phyloP scores from a whole-genome alignment of 2,329 filamentous ascomycete genomes.

The Trichoderma harzianum region DNA sequence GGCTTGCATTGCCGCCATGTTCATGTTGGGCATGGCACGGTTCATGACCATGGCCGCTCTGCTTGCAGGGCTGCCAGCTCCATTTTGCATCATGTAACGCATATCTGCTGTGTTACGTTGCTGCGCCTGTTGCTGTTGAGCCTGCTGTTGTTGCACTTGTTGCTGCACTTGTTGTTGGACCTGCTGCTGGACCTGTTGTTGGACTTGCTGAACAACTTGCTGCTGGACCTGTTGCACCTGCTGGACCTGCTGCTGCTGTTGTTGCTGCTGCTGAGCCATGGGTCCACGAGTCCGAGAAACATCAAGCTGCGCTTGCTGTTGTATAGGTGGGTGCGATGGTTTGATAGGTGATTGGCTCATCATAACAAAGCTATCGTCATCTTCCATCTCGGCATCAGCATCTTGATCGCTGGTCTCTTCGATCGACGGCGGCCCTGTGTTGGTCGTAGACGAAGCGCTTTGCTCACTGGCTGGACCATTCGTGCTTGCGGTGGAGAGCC shows the following conservation, averaged over 20 bases:
- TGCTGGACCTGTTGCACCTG: slow-evolving; percentile 25
- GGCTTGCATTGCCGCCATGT: slow-evolving; percentile 39
- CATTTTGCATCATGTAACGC: slow-evolving; percentile 44
- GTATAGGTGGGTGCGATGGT: slow-evolving; percentile 35
- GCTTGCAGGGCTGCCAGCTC: slow-evolving; percentile 34
- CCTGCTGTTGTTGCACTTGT: slow-evolving; percentile 26
- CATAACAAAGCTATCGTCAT: slow-evolving; percentile 53
- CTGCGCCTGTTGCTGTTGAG: slow-evolving; percentile 22
- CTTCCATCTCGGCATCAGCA: slow-evolving; percentile 53
- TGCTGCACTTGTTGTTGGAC: slow-evolving; percentile 22
- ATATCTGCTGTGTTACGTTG: slow-evolving; percentile 30
- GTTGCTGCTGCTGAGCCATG: slow-evolving; percentile 31
- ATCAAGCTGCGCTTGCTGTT: slow-evolving; percentile 42
- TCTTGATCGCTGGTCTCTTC: slow-evolving; percentile 48
- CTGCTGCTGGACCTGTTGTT: slow-evolving; percentile 14
- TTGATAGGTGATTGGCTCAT: slow-evolving; percentile 42
- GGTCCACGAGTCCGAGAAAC: slow-evolving; percentile 41
- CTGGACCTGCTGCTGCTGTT: slow-evolving; percentile 18
- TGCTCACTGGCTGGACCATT: slow-evolving; percentile 35
- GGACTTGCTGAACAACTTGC: background rate
- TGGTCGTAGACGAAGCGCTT: slow-evolving; percentile 31
- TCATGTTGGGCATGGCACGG: slow-evolving; percentile 47
- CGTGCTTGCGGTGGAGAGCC: slow-evolving; percentile 35
- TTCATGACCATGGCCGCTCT: slow-evolving; percentile 40
- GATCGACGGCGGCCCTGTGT: slow-evolving; percentile 38